Base-by-base conservation (phyloP, 2,329 filamentous ascomycete genomes). In the Talaromyces sp. region DNA sequence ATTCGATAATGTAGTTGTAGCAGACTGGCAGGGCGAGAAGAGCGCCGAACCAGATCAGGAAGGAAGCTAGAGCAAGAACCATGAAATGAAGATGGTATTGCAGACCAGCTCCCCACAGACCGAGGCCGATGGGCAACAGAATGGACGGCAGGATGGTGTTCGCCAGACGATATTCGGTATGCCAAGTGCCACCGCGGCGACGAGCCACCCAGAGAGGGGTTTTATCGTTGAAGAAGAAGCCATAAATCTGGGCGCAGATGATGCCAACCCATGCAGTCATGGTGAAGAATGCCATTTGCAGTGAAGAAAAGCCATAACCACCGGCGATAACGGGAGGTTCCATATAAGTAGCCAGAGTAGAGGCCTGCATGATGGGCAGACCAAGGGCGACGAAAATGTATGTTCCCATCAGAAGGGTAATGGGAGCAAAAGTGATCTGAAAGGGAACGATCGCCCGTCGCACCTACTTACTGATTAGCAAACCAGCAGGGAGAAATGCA, bases 91-190 rank as follows among this genome's bases (percentile, higher is more conserved):
- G 48, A 53, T 58, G 56, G n/a, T 53, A 53, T 25, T 58, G 37
- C 11, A 58, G 48, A 37, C 46, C 56, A 11, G 48, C 56, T 13
- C 56, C 56, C 19, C 50, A 58, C 28, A 58, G 6, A 7, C 56
- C 56, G 11, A 58, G 48, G 22, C 56, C 56, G 6, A 58, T 53
- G 21, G 53, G 56, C 17, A 58, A 31, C 37, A 58, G 15, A 37
- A 58, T 43, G n/a, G 48, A 58, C 39, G 56, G 37, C 15, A 45
- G 37, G 19, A 43, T 53, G 5, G 48, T 58, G 31, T 58, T 53
- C 8, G 37, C 48, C 13, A 77, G 69, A 10, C 75, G 69, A 57
- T 73, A 75, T 61, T 77, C 75, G 7, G 74, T 70, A 37, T 70
- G 69, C 75, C 74, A 77, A 31, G 63, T 62, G 5, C 71, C 71